phyloP scores from a whole-genome alignment of 768 basidiomycete species.

The Tricholoma sp. region DNA sequence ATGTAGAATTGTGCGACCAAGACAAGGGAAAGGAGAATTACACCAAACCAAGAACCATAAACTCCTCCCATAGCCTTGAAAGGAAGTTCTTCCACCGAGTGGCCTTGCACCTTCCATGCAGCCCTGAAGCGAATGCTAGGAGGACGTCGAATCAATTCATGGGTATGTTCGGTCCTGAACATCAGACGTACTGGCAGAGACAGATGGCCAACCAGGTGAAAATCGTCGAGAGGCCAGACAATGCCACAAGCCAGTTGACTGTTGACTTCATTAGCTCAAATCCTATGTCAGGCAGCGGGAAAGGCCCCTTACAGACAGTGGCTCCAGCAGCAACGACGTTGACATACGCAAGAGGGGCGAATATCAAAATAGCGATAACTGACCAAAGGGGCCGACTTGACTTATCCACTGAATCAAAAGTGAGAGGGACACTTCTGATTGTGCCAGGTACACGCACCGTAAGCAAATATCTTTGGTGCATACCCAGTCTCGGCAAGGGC shows the following conservation, averaged over 20 bases:
- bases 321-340: slow-evolving; percentile 32
- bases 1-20: slow-evolving; percentile 43
- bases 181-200: slow-evolving; percentile 36
- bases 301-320: slow-evolving; percentile 29
- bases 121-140: slow-evolving; percentile 39
- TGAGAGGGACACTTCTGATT: background rate
- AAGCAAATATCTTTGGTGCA: slow-evolving; percentile 38
- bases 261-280: background rate
- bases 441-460: slow-evolving; percentile 17
- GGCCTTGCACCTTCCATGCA: slow-evolving; percentile 40
- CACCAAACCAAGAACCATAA: slow-evolving; percentile 42
- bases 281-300: background rate
- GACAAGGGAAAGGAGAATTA: slow-evolving; percentile 34
- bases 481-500: slow-evolving; percentile 44
- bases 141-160: background rate
- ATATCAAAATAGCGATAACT: slow-evolving; percentile 31
- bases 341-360: slow-evolving; percentile 37
- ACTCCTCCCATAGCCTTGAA: slow-evolving; percentile 39
- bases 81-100: slow-evolving; percentile 40
- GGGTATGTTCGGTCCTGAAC: background rate
- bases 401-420: slow-evolving; percentile 31
- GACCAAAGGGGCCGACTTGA: slow-evolving; percentile 41
- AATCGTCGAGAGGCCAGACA: slow-evolving; percentile 43
- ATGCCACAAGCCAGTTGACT: slow-evolving; percentile 41
- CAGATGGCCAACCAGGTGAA: slow-evolving; percentile 44